phyloP scores from a whole-genome alignment of 805 yeast genomes.

The Starmera dryadoides region DNA sequence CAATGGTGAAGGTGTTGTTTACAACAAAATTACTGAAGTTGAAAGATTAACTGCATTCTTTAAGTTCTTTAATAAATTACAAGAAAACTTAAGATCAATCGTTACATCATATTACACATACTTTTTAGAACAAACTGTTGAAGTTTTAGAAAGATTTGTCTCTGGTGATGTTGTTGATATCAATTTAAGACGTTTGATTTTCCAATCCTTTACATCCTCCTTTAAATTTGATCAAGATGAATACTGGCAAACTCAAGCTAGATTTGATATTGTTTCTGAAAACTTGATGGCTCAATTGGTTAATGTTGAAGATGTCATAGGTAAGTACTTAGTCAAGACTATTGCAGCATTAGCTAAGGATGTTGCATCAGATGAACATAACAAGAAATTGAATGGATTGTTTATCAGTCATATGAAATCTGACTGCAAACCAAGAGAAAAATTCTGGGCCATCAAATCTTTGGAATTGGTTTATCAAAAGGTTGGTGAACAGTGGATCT shows the following conservation, averaged over 20 bases:
- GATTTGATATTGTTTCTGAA: slow-evolving; percentile 67
- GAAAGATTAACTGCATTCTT: slow-evolving; percentile 69
- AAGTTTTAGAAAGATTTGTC: slow-evolving; percentile 44
- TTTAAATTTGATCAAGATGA: slow-evolving; percentile 90
- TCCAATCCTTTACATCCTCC: slow-evolving; percentile 69
- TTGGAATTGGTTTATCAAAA: slow-evolving; percentile 79
- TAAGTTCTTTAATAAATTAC: slow-evolving; percentile 78
- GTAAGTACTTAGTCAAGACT: slow-evolving; percentile 75
- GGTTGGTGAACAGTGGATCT: slow-evolving; percentile 92
- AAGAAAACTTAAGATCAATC: slow-evolving; percentile 78
- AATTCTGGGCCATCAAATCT: slow-evolving; percentile 73
- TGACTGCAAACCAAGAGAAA: slow-evolving; percentile 47
- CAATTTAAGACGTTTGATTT: slow-evolving; percentile 63
- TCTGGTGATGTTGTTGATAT: slow-evolving; percentile 35
- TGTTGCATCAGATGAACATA: slow-evolving; percentile 65
- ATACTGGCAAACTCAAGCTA: slow-evolving; percentile 84
- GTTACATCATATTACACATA: slow-evolving; percentile 86
- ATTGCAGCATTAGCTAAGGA: slow-evolving; percentile 68
- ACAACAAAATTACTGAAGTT: slow-evolving; percentile 35
- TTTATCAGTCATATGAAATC: slow-evolving; percentile 64
- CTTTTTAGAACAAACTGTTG: slow-evolving; percentile 64
- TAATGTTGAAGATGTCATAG: slow-evolving; percentile 65
- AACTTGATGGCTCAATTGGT: slow-evolving; percentile 61
- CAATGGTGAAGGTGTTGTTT: slow-evolving; percentile 64
- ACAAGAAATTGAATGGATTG: slow-evolving; percentile 62